A percentile compares a stretch with the other conserved stretches of the same genome.
Conservation (phyloP, 2,329 filamentous ascomycete species). For the Clarireedia monteithiana region DNA sequence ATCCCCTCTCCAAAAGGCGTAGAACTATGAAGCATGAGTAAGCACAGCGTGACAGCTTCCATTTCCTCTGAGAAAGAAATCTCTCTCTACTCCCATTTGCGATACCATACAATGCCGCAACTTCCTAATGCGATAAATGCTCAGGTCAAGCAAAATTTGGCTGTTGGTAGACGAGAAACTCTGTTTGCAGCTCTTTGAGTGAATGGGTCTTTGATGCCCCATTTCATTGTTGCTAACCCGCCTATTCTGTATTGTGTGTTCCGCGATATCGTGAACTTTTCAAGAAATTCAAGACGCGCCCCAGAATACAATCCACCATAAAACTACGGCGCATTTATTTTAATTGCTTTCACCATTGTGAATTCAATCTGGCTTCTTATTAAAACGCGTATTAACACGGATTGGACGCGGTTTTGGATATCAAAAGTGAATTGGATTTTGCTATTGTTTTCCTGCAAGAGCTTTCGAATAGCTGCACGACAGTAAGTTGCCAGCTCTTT, state of each 20-base stretch:
- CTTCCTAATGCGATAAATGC: neutral
- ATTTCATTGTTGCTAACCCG: slow-evolving; percentile 1
- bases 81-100: neutral
- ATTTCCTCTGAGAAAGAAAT: too few species aligned
- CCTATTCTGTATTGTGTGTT: neutral
- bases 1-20: too few species aligned
- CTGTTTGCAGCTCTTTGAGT: slow-evolving; percentile 9
- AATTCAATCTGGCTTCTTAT: neutral
- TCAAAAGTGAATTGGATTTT: slow-evolving; percentile 3
- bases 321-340: neutral
- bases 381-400: slow-evolving; percentile 3
- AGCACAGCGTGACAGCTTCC: too few species aligned
- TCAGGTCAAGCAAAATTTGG: neutral
- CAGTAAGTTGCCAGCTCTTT: neutral
- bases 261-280: slow-evolving; percentile 6
- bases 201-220: slow-evolving; percentile 6
- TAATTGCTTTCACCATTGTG: neutral
- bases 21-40: too few species aligned
- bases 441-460: neutral
- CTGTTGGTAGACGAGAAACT: neutral
- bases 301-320: slow-evolving; percentile 9
- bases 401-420: neutral
- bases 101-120: neutral
- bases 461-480: neutral
- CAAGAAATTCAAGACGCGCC: slow-evolving; percentile 4